A percentile compares a stretch with the other conserved stretches of the same genome.
phyloP scores from a whole-genome alignment of 805 yeast species.

The Pichia thaimueangensis region DNA sequence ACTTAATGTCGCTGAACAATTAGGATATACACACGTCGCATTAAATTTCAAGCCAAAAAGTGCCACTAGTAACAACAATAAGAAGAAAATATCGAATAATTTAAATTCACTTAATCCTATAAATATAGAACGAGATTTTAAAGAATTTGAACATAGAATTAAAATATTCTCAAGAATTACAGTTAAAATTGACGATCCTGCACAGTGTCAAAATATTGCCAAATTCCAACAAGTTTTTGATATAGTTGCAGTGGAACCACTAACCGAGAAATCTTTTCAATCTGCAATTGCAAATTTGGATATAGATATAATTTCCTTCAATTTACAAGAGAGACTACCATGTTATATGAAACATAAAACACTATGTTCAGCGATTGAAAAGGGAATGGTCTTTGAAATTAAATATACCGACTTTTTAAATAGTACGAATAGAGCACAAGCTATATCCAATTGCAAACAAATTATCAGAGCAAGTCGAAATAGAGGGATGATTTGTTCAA shows the following conservation, averaged over 20 bases:
- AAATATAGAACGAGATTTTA: constrained; percentile 27
- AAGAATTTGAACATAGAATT: constrained; percentile 34
- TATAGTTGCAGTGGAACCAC: constrained; percentile 74
- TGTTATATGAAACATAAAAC: constrained; percentile 78
- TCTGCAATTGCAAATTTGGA: constrained; percentile 71
- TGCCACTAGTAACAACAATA: constrained; percentile 33
- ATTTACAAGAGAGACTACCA: constrained; percentile 59
- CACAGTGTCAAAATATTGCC: constrained; percentile 61
- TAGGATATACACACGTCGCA: constrained; percentile 75
- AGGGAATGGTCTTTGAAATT: constrained; percentile 80
- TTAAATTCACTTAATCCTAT: constrained; percentile 37
- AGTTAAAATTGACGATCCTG: constrained; percentile 65
- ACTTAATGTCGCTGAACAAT: constrained; percentile 44
- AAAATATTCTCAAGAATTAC: constrained; percentile 66
- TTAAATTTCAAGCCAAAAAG: constrained; percentile 44
- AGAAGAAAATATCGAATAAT: constrained; percentile 47
- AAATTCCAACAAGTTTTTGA: constrained; percentile 51
- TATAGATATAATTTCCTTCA: constrained; percentile 73
- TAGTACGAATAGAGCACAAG: constrained; percentile 41
- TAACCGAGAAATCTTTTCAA: constrained; percentile 70
- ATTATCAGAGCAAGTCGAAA: constrained; percentile 75
- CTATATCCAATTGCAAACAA: constrained; percentile 66
- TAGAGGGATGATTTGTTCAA: constrained; percentile 70
- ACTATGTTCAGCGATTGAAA: constrained; percentile 72
- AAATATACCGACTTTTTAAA: constrained; percentile 52